phyloP scores from a whole-genome alignment of 768 basidiomycete genomes.

The Hysterangium stoloniferum region DNA sequence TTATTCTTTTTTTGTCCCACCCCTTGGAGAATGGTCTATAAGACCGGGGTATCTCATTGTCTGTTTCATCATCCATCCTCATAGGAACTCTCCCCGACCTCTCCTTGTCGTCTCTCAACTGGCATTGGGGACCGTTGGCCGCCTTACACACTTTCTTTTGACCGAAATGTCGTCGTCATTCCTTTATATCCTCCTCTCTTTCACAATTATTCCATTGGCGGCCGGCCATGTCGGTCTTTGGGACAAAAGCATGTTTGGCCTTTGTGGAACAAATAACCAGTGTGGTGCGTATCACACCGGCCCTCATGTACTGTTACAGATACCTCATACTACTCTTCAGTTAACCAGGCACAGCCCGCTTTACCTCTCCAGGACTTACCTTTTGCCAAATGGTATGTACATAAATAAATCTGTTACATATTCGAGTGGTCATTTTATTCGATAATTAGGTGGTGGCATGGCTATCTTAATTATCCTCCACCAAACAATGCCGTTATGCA shows the following conservation, averaged over 20 bases:
- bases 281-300: conserved; percentile 3
- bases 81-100: neutral
- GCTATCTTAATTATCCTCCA: conserved; percentile 51
- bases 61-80: neutral
- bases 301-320: neutral
- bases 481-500: conserved; percentile 47
- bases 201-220: neutral
- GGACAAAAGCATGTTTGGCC: conserved; percentile 7
- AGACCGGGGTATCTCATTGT: neutral
- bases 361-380: conserved; percentile 29
- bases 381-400: conserved; percentile 31
- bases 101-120: neutral
- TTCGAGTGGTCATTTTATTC: neutral
- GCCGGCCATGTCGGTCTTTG: neutral
- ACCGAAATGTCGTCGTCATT: conserved; percentile 4
- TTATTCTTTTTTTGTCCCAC: neutral
- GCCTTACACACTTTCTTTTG: neutral
- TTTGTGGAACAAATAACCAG: conserved; percentile 7
- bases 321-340: neutral
- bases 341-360: conserved; percentile 29
- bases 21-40: neutral
- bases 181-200: conserved; percentile 4
- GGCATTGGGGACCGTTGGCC: neutral
- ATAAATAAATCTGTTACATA: neutral
- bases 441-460: conserved; percentile 45